Evolutionary conservation across 441 rosid genomes (phyloP).

Genomic region (Adansonia grandidieri): DNA sequence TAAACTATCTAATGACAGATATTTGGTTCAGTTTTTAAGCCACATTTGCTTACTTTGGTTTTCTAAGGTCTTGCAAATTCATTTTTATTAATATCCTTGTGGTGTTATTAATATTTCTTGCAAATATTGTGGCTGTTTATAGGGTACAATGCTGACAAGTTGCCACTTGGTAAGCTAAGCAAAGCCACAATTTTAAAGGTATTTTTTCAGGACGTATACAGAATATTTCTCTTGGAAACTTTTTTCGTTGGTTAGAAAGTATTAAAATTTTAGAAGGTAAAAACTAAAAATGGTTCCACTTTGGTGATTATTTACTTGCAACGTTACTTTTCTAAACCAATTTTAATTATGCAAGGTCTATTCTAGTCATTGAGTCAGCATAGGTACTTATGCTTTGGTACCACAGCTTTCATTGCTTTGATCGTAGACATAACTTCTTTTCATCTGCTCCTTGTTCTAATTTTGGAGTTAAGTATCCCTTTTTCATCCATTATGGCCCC

Average conservation of each 20-base stretch:
- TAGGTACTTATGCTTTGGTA: neutral
- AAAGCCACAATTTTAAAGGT: conserved; percentile 80
- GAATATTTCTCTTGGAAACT: conserved; percentile 7
- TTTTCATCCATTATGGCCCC: conserved; percentile 8
- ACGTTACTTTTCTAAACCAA: conserved; percentile 4
- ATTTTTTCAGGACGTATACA: conserved; percentile 13
- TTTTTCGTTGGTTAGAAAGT: conserved; percentile 6
- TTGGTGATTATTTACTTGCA: conserved; percentile 7
- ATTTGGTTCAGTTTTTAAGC: conserved; percentile 22
- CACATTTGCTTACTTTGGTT: conserved; percentile 6
- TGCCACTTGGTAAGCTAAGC: conserved; percentile 97
- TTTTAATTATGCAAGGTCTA: neutral
- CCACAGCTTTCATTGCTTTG: neutral
- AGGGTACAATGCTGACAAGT: conserved; percentile 90
- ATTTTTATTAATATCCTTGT: neutral
- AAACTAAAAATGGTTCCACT: neutral
- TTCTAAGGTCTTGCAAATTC: neutral
- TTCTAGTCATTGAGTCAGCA: neutral
- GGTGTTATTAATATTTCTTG: neutral
- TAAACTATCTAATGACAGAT: conserved; percentile 16
- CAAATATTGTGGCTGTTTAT: conserved; percentile 28
- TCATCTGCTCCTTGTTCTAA: neutral
- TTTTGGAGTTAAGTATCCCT: conserved; percentile 11
- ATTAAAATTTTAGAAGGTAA: neutral
- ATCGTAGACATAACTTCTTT: neutral